phyloP scores from a whole-genome alignment of 2,329 filamentous ascomycete genomes.

The Pleochaeta shiraiana region DNA sequence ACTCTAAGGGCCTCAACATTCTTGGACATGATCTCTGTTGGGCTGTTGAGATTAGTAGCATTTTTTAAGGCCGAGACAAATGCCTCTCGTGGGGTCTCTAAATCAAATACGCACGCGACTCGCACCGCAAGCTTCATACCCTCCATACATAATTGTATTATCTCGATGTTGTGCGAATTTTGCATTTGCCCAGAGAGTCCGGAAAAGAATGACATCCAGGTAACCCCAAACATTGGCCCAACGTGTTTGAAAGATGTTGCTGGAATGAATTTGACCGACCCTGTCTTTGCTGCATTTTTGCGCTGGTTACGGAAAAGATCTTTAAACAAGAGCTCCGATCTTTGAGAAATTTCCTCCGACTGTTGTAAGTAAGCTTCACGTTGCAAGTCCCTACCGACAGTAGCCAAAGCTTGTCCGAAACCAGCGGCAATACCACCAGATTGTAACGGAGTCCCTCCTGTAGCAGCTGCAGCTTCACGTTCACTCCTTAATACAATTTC shows the following conservation, averaged over 20 bases:
- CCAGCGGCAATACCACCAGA: conserved; percentile 55
- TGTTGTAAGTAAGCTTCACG: conserved; percentile 87
- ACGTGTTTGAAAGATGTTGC: conserved; percentile 89
- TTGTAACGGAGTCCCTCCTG: conserved; percentile 37
- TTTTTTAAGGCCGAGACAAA: conserved; percentile 88
- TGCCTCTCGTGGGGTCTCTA: conserved; percentile 81
- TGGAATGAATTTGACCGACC: conserved; percentile 58
- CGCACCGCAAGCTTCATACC: conserved; percentile 87
- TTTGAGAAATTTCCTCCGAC: conserved; percentile 68
- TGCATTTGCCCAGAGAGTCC: conserved; percentile 86
- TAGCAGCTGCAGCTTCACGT: conserved; percentile 66
- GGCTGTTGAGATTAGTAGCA: conserved; percentile 87
- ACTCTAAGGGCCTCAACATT: conserved; percentile 89
- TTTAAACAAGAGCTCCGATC: conserved; percentile 72
- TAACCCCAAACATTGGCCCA: conserved; percentile 95
- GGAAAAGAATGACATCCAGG: conserved; percentile 98
- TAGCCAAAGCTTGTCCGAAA: conserved; percentile 74
- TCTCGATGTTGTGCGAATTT: conserved; percentile 78
- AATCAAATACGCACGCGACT: conserved; percentile 80
- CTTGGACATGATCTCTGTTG: conserved; percentile 87
- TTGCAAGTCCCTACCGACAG: conserved; percentile 76
- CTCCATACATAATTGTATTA: conserved; percentile 81
- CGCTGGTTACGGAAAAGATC: conserved; percentile 79
- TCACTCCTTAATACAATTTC: conserved; percentile 94
- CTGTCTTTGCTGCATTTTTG: conserved; percentile 46